Conservation (phyloP, 2,329 filamentous ascomycete genomes). For the Talaromyces verruculosus region DNA sequence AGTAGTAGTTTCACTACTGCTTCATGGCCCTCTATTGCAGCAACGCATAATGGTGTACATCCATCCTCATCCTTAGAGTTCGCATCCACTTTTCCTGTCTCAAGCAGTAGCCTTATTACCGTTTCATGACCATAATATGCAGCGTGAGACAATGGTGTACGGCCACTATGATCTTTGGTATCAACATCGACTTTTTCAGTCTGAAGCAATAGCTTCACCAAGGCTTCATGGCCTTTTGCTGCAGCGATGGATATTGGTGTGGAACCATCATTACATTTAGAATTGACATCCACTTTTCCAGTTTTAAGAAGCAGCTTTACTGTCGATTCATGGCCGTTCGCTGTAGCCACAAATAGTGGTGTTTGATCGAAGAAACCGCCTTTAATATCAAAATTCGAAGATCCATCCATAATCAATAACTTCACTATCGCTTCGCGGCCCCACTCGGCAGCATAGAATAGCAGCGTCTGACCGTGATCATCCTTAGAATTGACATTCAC, state of each 20-base stretch:
- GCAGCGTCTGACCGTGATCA: neutral
- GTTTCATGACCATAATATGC: neutral
- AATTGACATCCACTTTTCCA: neutral
- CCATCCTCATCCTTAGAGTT: neutral
- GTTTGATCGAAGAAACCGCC: neutral
- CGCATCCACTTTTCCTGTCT: conserved; percentile 1
- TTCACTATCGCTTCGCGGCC: conserved; percentile 18
- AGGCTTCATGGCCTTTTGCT: conserved; percentile 11
- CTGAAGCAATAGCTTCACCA: conserved; percentile 20
- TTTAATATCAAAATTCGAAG: neutral
- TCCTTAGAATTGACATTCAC: neutral
- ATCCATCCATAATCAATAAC: conserved; percentile 10
- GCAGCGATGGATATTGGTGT: conserved; percentile 10
- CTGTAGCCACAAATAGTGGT: conserved; percentile 38
- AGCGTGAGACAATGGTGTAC: conserved; percentile 6
- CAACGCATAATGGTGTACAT: neutral
- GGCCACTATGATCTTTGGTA: conserved; percentile 1
- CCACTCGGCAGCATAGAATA: conserved; percentile 16
- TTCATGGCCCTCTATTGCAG: neutral
- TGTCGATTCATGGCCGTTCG: conserved; percentile 32
- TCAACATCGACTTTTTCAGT: conserved; percentile 16
- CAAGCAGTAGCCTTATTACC: conserved; percentile 6
- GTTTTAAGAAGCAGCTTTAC: conserved; percentile 11
- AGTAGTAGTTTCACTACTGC: conserved; percentile 11
- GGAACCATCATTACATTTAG: neutral